phyloP scores from a whole-genome alignment of 176 grass and related monocot genomes.

The Bromus sterilis region DNA sequence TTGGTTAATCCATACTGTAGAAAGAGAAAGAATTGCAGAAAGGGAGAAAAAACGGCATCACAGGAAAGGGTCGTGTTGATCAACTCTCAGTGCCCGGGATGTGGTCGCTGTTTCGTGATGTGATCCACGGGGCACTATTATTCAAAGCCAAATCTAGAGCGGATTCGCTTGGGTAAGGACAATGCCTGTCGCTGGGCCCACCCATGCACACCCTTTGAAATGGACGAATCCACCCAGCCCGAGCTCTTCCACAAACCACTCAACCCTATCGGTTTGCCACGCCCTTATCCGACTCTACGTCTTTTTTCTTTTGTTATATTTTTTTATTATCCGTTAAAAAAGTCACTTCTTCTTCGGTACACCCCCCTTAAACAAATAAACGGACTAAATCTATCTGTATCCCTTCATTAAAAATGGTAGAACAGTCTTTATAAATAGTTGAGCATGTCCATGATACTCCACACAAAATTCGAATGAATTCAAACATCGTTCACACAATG shows the following conservation, averaged over 20 bases:
- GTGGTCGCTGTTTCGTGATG: constrained; percentile 27
- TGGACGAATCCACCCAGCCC: neutral
- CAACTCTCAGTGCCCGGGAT: neutral
- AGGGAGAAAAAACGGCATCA: neutral
- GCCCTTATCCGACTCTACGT: neutral
- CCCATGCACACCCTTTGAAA: neutral
- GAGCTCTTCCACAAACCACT: neutral
- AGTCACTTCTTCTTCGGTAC: too few species aligned
- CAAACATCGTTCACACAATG: too few species aligned
- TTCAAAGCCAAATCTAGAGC: constrained; percentile 43
- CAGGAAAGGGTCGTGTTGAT: neutral
- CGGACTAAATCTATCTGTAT: too few species aligned
- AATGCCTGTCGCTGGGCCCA: constrained; percentile 20
- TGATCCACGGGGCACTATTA: constrained; percentile 20
- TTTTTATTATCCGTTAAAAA: too few species aligned
- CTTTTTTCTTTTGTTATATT: neutral
- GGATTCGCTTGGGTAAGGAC: constrained; percentile 35
- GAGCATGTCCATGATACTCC: too few species aligned
- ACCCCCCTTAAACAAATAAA: too few species aligned
- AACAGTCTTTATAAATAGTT: too few species aligned
- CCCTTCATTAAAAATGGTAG: too few species aligned
- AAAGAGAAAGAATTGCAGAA: neutral
- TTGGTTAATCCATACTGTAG: neutral
- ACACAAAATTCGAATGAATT: too few species aligned
- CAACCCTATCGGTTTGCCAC: neutral